Conservation (phyloP, 129 eudicot genomes). For the Pseudognaphalium luteoalbum region DNA sequence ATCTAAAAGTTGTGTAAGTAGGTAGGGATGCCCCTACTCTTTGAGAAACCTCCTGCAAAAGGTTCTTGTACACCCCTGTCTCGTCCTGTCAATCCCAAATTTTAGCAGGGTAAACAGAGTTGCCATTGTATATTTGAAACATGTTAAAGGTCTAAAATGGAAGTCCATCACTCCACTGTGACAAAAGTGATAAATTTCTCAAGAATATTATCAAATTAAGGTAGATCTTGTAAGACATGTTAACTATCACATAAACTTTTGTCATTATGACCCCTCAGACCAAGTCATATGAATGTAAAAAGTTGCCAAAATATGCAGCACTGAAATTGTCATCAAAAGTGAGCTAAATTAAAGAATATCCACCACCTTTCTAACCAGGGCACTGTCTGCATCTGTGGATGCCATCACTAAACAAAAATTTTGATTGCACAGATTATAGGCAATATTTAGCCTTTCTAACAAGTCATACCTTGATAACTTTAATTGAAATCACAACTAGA, state of each 20-base stretch:
- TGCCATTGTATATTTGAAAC: background rate
- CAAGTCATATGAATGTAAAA: background rate
- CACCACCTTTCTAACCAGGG: background rate
- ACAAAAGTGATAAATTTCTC: too few relatives aligned
- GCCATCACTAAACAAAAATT: background rate
- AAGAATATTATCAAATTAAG: background rate
- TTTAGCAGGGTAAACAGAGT: background rate
- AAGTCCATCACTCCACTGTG: too few relatives aligned
- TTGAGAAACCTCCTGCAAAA: conserved; percentile 94
- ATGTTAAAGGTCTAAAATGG: background rate
- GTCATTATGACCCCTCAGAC: background rate
- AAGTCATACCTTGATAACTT: background rate
- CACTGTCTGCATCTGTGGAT: background rate
- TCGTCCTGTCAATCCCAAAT: conserved; percentile 62
- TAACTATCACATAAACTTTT: background rate
- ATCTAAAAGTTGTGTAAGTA: conserved; percentile 65
- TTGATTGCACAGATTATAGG: background rate
- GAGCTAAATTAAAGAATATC: too few relatives aligned
- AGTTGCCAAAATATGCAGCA: background rate
- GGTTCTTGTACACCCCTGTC: conserved; percentile 94
- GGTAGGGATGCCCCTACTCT: conserved; percentile 92
- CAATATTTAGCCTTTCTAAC: background rate
- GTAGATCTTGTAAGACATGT: background rate
- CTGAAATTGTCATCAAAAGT: background rate
- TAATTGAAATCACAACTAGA: background rate